phyloP scores from a whole-genome alignment of 768 basidiomycete genomes.

The Pisolithus microcarpus region DNA sequence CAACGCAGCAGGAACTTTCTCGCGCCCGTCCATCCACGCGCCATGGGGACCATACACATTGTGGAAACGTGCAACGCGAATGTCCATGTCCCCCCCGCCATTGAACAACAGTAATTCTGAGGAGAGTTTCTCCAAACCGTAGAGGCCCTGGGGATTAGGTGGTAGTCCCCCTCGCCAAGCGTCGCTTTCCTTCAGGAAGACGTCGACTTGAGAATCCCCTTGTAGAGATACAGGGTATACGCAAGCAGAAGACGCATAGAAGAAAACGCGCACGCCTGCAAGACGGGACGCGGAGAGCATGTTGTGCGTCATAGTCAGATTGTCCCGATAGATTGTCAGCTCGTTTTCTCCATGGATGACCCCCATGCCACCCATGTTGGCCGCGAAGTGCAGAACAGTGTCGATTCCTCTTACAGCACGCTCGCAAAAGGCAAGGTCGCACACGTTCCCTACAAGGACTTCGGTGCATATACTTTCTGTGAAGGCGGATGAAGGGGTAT shows the following conservation, averaged over 20 bases:
- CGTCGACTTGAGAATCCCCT: constrained; percentile 21
- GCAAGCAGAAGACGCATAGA: constrained; percentile 55
- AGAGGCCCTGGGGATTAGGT: constrained; percentile 47
- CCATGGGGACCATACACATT: constrained; percentile 53
- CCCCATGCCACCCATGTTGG: constrained; percentile 62
- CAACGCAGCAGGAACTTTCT: constrained; percentile 54
- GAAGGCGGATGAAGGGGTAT: constrained; percentile 19
- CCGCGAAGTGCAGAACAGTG: constrained; percentile 50
- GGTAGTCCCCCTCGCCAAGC: constrained; percentile 29
- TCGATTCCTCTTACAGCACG: constrained; percentile 33
- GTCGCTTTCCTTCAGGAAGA: constrained; percentile 42
- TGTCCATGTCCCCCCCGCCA: constrained; percentile 24
- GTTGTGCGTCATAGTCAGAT: constrained; percentile 45
- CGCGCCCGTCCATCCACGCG: constrained; percentile 46
- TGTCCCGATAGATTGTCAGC: constrained; percentile 40
- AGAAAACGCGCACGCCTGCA: constrained; percentile 36
- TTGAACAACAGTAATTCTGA: constrained; percentile 40
- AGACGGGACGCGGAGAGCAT: constrained; percentile 34
- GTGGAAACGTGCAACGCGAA: constrained; percentile 50
- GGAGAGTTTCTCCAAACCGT: constrained; percentile 51
- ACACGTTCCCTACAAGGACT: constrained; percentile 38
- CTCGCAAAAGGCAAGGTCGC: constrained; percentile 34
- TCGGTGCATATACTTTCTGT: constrained; percentile 27
- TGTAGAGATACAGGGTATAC: constrained; percentile 47
- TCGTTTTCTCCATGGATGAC: constrained; percentile 48